Conservation (phyloP, 1,284 basidiomycete species). For the Rhodotorula mucilaginosa region DNA sequence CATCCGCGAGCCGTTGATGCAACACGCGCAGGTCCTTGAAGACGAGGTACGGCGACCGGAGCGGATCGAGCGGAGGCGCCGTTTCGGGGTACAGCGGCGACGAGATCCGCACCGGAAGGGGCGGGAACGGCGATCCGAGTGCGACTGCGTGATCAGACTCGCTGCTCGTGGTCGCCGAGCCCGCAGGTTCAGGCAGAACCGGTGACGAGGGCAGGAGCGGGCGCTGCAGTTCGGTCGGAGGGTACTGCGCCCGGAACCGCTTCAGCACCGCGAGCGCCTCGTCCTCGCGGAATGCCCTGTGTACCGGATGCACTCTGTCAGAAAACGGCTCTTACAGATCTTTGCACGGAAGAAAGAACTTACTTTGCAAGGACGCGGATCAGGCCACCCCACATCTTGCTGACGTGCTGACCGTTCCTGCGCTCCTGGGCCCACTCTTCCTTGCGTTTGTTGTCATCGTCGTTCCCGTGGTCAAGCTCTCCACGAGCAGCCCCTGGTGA, state of each 20-base stretch:
- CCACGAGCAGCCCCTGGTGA: not conserved
- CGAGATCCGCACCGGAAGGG: slow-evolving; percentile 21
- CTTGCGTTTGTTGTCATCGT: not conserved
- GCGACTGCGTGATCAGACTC: not conserved
- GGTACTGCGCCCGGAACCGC: slow-evolving; percentile 30
- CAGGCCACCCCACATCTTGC: slow-evolving; percentile 34
- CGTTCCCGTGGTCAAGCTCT: slow-evolving; percentile 1
- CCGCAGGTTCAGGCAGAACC: not conserved
- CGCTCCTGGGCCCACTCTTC: slow-evolving; percentile 15
- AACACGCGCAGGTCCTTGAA: slow-evolving; percentile 29
- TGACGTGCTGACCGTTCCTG: slow-evolving; percentile 19
- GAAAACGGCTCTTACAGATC: not conserved
- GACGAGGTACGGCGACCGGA: slow-evolving; percentile 25
- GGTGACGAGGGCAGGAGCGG: not conserved
- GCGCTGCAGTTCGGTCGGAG: slow-evolving; percentile 15
- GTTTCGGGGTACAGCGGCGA: slow-evolving; percentile 38
- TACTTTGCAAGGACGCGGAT: slow-evolving; percentile 34
- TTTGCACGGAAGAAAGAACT: not conserved
- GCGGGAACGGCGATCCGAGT: slow-evolving; percentile 10
- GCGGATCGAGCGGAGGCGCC: slow-evolving; percentile 1
- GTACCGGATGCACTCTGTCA: not conserved
- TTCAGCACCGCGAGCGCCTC: slow-evolving; percentile 33
- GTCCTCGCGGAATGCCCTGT: slow-evolving; percentile 18
- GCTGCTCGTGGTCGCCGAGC: not conserved
- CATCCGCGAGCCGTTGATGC: slow-evolving; percentile 28